phyloP scores from a whole-genome alignment of 345 rosid species.

The Salix brachista region DNA sequence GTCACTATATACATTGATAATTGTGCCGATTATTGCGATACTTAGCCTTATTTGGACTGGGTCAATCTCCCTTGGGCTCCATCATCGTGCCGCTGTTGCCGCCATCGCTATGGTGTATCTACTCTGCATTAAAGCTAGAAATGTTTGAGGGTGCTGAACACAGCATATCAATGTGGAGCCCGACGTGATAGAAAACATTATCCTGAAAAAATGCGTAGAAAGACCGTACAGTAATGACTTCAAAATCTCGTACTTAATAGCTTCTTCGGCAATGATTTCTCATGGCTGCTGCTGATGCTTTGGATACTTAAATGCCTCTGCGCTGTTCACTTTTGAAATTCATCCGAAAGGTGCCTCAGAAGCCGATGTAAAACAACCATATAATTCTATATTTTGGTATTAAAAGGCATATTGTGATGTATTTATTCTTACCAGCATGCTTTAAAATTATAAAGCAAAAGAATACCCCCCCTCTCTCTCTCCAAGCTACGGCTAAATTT shows the following conservation, averaged over 20 bases:
- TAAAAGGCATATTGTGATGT: too few species aligned
- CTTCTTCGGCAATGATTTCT: background rate
- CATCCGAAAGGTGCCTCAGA: background rate
- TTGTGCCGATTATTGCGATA: constrained; percentile 13
- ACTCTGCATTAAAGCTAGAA: background rate
- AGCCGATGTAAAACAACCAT: too few species aligned
- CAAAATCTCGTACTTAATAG: background rate
- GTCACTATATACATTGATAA: background rate
- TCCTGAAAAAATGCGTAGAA: background rate
- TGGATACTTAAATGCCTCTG: background rate
- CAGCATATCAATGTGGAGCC: background rate
- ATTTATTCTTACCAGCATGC: too few species aligned
- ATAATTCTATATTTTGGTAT: too few species aligned
- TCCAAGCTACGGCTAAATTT: background rate
- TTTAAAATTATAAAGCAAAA: too few species aligned
- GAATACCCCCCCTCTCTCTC: background rate
- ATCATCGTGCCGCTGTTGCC: background rate
- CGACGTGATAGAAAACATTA: background rate
- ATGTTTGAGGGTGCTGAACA: background rate
- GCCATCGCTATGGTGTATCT: background rate
- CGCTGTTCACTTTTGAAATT: background rate
- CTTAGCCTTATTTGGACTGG: background rate
- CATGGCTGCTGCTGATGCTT: background rate
- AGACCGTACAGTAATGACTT: background rate
- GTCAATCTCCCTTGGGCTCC: background rate